Evolutionary conservation across 495 filamentous ascomycete species (phyloP), one percentile per base, ranked within the genome.

Genomic region (Neurospora sp.): DNA sequence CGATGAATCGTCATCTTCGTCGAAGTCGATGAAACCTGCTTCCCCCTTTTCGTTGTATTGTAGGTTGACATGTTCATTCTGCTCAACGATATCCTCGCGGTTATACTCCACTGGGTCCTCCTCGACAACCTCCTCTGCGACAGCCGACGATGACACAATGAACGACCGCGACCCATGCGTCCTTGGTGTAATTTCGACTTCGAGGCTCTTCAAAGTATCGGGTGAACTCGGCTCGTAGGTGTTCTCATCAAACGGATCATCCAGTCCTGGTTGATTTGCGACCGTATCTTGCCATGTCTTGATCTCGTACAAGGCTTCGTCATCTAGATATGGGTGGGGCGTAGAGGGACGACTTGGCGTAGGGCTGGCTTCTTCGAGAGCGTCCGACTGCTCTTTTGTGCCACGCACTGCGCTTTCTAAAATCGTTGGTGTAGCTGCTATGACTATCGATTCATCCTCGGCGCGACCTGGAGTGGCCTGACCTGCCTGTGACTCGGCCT

Each of bases 221-320:
- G 54, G 54, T 37, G 54, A 66, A 35, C 7, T 66, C 27, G 54
- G 23, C 27, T 35, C 7, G 27, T 18, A 4, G 23, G 12, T 31
- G 2, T 14, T 9, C 3, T 66, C 14, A 11, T 66, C 54, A 37
- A 35, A 66, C 12, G 14, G 54, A 9, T 66, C 3, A 0, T 66
- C 54, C 27, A 66, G 54, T 0, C 27, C 3, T 9, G 54, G 1
- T 18, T 66, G 23, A 4, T 35, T 66, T 35, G 23, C 54, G 54
- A 66, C 14, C 1, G 5, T 18, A 3, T 66, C 38, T n/a, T 74
- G 74, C 78, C 77, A 80, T 9, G 46, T 23, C 44, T 60, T n/a
- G 9, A 81, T 73, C 4, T 78, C 62, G 8, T 39, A 7, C 31
- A 76, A 20, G 0, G 66, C 23, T 1, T 75, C 72, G 14, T 71